These are phyloP conservation scores for Polytrichum formosum DNA, from an alignment of 225 moss, liverwort and hornwort species.

Conservation along the genomic window DNA sequence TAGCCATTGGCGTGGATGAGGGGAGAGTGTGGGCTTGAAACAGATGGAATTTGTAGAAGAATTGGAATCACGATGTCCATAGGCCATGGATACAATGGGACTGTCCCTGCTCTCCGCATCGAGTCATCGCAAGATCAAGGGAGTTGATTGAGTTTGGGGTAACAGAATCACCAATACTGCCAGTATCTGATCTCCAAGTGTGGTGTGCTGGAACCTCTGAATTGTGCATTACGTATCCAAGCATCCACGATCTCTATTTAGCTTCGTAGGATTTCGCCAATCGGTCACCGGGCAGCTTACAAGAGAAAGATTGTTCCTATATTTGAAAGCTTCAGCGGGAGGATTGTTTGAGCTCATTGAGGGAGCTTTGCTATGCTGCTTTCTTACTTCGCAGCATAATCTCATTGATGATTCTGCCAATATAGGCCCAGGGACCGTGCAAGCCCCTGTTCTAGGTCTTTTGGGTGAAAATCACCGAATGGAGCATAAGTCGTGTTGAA, in stretches of 20 bases:
- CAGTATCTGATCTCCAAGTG: not conserved
- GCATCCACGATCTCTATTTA: not conserved
- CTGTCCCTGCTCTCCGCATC: not conserved
- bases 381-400: no score
- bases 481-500: no score
- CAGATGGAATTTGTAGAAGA: not conserved
- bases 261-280: not conserved
- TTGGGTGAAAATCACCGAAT: no score
- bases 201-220: not conserved
- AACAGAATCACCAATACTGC: no score
- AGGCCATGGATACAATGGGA: not conserved
- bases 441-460: no score
- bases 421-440: no score
- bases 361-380: no score
- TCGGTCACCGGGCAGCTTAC: not conserved
- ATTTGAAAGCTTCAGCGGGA: no score
- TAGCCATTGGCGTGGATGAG: not conserved
- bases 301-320: not conserved
- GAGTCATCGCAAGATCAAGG: not conserved
- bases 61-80: not conserved
- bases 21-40: not conserved
- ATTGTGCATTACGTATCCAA: not conserved
- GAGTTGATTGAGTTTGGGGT: slow-evolving; percentile 7
- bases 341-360: no score
- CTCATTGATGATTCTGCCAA: no score